phyloP scores from a whole-genome alignment of 164 flowering plant genomes.

The Kingdonia uniflora region DNA sequence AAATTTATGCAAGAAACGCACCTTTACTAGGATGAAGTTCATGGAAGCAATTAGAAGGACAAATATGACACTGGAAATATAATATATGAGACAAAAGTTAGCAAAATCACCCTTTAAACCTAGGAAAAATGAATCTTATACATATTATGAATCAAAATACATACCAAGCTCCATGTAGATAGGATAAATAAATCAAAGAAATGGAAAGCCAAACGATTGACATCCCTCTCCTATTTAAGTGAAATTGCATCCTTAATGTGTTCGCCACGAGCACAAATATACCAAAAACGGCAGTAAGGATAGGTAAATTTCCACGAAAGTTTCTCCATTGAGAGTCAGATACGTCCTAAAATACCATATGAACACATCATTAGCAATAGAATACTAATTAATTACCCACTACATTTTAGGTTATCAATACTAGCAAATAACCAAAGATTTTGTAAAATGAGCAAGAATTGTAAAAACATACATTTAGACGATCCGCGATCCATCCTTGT shows the following conservation, averaged over 20 bases:
- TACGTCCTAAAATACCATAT: constrained; percentile 41
- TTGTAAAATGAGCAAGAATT: not conserved
- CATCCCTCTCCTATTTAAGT: constrained; percentile 63
- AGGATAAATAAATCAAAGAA: constrained; percentile 56
- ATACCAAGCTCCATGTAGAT: constrained; percentile 93
- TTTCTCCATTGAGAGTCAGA: constrained; percentile 98
- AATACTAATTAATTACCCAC: not conserved
- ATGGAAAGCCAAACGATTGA: constrained; percentile 67
- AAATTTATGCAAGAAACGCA: constrained; percentile 18
- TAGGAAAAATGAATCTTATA: not conserved
- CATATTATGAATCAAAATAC: constrained; percentile 1
- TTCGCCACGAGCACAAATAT: constrained; percentile 49
- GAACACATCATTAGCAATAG: not conserved
- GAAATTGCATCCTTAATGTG: constrained; percentile 25
- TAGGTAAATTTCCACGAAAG: constrained; percentile 70
- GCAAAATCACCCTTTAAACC: constrained; percentile 2
- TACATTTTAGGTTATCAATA: not conserved
- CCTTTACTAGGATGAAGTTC: constrained; percentile 84
- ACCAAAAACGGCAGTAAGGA: constrained; percentile 63
- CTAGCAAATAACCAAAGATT: not conserved
- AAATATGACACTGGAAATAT: constrained; percentile 47
- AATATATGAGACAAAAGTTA: not conserved
- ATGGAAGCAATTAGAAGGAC: constrained; percentile 57
- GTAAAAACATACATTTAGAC: constrained; percentile 42
- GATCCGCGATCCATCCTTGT: constrained; percentile 58